Base-by-base conservation (phyloP, 1,284 basidiomycete species). In the Thelephora terrestris region DNA sequence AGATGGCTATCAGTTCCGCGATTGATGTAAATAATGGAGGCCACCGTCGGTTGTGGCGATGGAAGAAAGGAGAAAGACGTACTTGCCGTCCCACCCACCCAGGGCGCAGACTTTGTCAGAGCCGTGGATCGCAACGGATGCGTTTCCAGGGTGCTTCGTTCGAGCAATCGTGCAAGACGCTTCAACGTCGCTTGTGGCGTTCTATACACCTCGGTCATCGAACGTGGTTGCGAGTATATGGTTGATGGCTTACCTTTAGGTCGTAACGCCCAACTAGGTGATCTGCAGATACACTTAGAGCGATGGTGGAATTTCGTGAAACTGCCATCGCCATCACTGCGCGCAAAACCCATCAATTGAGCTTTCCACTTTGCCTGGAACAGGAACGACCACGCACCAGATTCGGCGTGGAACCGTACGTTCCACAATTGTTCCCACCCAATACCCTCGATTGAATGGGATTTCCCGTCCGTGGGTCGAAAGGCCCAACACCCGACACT, bases 41-140 rank as follows among this genome's bases (percentile, higher is more conserved):
- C 5, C 7, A 18, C 16, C 17, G 14, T 16, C 39, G 25, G 25
- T 27, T 29, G 12, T 29, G 36, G 20, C 27, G 21, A 39, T 43
- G 21, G 37, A n/a, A 46, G 18, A 24, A 35, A 16, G 17, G 7
- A 24, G 6, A 35, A 21, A 17, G 37, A 65, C 82, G 57, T 55
- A 91, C 91, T 73, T 78, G 29, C 91, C 91, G 55, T 94, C 91
- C 91, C 91, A 94, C 1, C 90, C 87, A 3, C 85, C 91, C 1
- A 91, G 68, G 0, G 87, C 89, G 54, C 88, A 86, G 0, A 93
- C 77, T 24, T 75, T 73, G 0, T 81, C 86, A 57, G 87, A 81
- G 35, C 78, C 71, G n/a, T 79, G 78, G n/a, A 93, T 76, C 1
- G 81, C 73, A 21, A 93, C 64, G 4, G 79, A 75, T 0, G 75